Percentiles rank a stretch among this genome's conserved stretches.
Evolutionary conservation across 2,329 filamentous ascomycete genomes (phyloP).

Genomic region (Phaeosphaeriaceae sp.): DNA sequence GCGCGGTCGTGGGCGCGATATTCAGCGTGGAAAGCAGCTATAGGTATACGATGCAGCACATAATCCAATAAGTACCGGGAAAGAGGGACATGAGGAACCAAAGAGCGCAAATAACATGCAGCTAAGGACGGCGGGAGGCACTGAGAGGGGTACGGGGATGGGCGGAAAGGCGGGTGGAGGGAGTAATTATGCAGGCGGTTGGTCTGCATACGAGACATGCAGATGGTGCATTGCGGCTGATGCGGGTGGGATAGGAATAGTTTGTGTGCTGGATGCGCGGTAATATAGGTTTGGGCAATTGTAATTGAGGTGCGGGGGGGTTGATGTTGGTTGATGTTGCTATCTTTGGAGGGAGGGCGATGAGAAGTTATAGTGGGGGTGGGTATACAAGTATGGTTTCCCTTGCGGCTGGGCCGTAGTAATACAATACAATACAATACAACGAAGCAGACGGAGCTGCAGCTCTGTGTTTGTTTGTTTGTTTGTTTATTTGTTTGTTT

Average conservation of each 20-base stretch:
- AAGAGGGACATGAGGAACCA: neutral
- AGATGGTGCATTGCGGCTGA: constrained; percentile 4
- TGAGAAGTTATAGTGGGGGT: neutral
- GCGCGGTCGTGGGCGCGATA: constrained; percentile 15
- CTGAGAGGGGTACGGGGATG: neutral
- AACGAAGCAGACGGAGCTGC: no score
- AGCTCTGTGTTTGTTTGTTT: no score
- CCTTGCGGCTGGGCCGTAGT: constrained; percentile 3
- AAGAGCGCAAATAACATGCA: neutral
- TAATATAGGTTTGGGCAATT: constrained; percentile 32
- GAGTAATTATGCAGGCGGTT: neutral
- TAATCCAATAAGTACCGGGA: constrained; percentile 16
- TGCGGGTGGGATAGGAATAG: neutral
- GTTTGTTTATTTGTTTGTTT: no score
- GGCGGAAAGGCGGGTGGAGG: no score
- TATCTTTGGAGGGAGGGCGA: constrained; percentile 9
- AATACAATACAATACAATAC: neutral
- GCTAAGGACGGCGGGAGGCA: neutral
- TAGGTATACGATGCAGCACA: constrained; percentile 36
- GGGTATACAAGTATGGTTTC: neutral
- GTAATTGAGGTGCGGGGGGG: neutral
- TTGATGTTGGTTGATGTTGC: neutral
- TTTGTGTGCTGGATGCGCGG: neutral
- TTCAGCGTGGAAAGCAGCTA: constrained; percentile 41
- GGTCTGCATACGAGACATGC: neutral